Evolutionary conservation across 139 green algal species (phyloP).

Genomic region (Diplosphaera chodatii): DNA sequence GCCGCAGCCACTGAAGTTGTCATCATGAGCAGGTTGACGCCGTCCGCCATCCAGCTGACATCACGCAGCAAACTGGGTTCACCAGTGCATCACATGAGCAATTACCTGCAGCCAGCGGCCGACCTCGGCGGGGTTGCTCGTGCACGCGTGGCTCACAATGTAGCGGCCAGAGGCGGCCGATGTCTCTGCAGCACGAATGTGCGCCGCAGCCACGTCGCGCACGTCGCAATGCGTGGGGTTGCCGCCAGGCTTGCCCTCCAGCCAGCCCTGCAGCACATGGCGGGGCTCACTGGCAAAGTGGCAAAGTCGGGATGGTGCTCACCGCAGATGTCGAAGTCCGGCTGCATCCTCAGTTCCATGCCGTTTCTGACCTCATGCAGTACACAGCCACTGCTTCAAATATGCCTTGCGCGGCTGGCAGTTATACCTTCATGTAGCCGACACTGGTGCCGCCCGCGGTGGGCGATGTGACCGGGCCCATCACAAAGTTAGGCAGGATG

Average conservation of each 20-base stretch:
- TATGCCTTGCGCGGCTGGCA: background rate
- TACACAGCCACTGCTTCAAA: too few relatives aligned
- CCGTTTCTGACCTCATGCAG: too few relatives aligned
- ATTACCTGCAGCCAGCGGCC: background rate
- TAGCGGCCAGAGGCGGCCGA: constrained; percentile 21
- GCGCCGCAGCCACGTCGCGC: constrained; percentile 24
- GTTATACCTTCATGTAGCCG: constrained; percentile 27
- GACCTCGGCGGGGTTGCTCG: background rate
- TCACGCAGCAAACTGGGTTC: too few relatives aligned
- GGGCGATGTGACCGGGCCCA: constrained; percentile 47
- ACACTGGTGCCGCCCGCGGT: constrained; percentile 15
- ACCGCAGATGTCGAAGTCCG: too few relatives aligned
- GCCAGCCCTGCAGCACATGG: background rate
- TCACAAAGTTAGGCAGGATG: constrained; percentile 73
- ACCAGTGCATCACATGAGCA: too few relatives aligned
- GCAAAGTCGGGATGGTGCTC: too few relatives aligned
- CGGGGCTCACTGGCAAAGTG: too few relatives aligned
- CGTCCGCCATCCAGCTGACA: too few relatives aligned
- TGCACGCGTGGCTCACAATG: constrained; percentile 14
- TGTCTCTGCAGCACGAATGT: constrained; percentile 21
- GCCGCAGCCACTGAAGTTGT: too few relatives aligned
- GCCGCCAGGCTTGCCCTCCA: background rate
- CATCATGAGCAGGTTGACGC: too few relatives aligned
- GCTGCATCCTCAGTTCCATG: too few relatives aligned
- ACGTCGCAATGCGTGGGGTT: constrained; percentile 12